Conservation (phyloP, 2,329 filamentous ascomycete genomes). For the Fusarium staphyleae region DNA sequence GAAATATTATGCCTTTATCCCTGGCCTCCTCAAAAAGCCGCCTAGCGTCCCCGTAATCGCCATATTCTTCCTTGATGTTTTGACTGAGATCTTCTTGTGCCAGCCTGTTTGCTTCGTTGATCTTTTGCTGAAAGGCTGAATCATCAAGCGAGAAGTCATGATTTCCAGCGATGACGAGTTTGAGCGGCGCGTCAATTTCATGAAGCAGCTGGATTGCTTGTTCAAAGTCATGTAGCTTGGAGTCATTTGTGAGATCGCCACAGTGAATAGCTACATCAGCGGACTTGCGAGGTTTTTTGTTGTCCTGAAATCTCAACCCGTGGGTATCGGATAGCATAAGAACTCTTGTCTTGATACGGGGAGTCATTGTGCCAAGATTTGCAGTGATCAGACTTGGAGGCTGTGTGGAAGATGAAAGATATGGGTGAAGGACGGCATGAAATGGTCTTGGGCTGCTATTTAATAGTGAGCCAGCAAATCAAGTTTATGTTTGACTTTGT, state of each 20-base stretch:
- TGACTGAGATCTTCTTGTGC: constrained; percentile 3
- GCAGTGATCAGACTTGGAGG: too few relatives aligned
- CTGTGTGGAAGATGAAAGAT: too few relatives aligned
- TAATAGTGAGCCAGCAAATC: too few relatives aligned
- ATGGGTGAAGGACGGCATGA: too few relatives aligned
- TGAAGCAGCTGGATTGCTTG: constrained; percentile 49
- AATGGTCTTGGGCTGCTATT: too few relatives aligned
- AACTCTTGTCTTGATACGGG: constrained; percentile 15
- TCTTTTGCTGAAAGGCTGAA: constrained; percentile 44
- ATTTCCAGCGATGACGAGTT: constrained; percentile 59
- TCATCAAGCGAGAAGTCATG: constrained; percentile 56
- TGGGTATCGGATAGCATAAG: constrained; percentile 35
- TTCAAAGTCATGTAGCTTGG: constrained; percentile 51
- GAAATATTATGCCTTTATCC: constrained; percentile 46
- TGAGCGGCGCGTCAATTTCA: constrained; percentile 52
- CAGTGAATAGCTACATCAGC: constrained; percentile 58
- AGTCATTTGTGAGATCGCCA: constrained; percentile 56
- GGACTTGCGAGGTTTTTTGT: neutral
- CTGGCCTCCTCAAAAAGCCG: constrained; percentile 38
- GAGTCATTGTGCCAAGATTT: neutral
- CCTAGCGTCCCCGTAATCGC: constrained; percentile 47
- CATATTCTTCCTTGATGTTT: constrained; percentile 44
- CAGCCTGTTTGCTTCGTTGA: constrained; percentile 26
- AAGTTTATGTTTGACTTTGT: too few relatives aligned
- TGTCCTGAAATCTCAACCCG: neutral